Evolutionary conservation across 768 basidiomycete genomes (phyloP), one percentile per base, ranked within the genome.

Genomic region (Dacryopinax primogenitus): DNA sequence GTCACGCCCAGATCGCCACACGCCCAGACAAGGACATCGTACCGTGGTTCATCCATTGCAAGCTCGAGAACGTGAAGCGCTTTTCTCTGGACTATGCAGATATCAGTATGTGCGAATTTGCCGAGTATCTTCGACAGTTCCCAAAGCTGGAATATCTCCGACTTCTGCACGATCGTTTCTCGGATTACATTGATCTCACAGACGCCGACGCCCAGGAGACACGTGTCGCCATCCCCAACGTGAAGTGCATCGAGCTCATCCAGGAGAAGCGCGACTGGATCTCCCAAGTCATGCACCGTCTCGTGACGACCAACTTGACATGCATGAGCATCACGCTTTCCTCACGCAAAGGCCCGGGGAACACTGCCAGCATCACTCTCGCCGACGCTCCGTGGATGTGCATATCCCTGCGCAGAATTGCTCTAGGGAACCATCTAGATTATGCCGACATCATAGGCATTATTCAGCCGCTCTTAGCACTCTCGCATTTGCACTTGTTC

Each of bases 201-300:
- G 51, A 58, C 30, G 32, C 51, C 12, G 51, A 58, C 26, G 51
- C 51, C 3, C 23, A 26, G 26, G 51, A 58, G 7, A 30, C 51
- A 6, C 51, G 51, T 15, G 51, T 58, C 9, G 51, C 51, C 26
- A 58, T 58, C 30, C 51, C 51, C 4, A 58, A 58, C 51, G 51
- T 58, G 51, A 3, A 6, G 51, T 58, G 51, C 51, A 58, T 58
- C 51, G 51, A 58, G 26, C 51, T 58, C 13, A 58, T 58, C 51
- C 51, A 58, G 30, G 51, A 58, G 51, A 58, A 58, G 30, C 51
- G 51, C 26, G 51, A 58, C 51, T 58, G 51, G 51, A 58, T 58
- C 51, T 58, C 51, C 4, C 51, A 58, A 30, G 51, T 58, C 51
- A 58, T 58, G 51, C 51, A 58, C 26, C 51, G 51, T 13, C 51